Base-by-base conservation (phyloP, 208 protist species). In the Spongospora subterranea region DNA sequence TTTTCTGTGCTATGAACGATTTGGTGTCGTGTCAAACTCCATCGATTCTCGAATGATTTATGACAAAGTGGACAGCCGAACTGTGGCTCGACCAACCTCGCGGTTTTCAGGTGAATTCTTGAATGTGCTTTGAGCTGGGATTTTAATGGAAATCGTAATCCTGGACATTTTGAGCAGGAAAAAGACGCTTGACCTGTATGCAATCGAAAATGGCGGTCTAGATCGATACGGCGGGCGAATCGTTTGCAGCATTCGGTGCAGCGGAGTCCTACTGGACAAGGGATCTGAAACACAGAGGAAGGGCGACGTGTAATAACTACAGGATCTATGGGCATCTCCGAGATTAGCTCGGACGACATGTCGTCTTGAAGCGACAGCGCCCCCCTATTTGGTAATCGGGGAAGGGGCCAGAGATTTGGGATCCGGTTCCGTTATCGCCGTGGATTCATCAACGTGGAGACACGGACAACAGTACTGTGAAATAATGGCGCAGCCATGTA, bases 41-140 rank as follows among this genome's bases (percentile, higher is more conserved):
- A 82, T 6, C 71, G 71, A n/a, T 82, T 82, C 71, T 82, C 71
- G 71, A 82, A 82, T n/a, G 71, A 45, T 43, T 82, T 82, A 43
- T 82, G 71, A n/a, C 71, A 82, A n/a, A 82, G 71, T n/a, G 6
- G 71, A n/a, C 71, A 82, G 35, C 71, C n/a, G 71, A 82, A 82
- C n/a, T 45, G 35, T 13, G 71, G n/a, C 35, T 82, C 71, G 17
- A 35, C n/a, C 71, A 35, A 43, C n/a, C 35, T 82, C 71, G 71
- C 35, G 35, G 17, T 35, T 43, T 82, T 82, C 71, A 82, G 17
- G 71, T 82, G 71, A n/a, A 82, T 82, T 6, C 71, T 6, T 6
- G 71, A 6, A 43, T 82, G 71, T 6, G n/a, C 35, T 43, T 82
- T 82, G 17, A 82, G 71, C 71, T 82, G 71, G 13, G 17, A 20